phyloP scores from a whole-genome alignment of 2,329 filamentous ascomycete genomes.

The Ascochyta pisi region DNA sequence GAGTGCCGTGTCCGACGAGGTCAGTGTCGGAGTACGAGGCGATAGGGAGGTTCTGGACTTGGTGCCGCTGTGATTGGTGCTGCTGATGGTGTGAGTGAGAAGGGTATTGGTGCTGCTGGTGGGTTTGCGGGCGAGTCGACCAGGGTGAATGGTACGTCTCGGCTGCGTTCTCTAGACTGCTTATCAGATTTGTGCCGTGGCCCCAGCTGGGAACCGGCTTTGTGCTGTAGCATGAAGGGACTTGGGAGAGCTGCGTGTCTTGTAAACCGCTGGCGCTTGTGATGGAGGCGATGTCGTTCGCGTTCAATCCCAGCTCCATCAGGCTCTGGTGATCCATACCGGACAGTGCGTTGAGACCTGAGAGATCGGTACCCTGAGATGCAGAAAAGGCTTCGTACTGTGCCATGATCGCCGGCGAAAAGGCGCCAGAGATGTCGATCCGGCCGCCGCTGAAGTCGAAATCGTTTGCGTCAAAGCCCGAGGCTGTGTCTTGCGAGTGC shows the following conservation, averaged over 20 bases:
- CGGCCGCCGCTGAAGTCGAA: conserved; percentile 52
- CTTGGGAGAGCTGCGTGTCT: conserved; percentile 2
- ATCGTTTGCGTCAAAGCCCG: conserved; percentile 38
- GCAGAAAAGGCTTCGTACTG: conserved; percentile 26
- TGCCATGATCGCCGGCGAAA: conserved; percentile 43
- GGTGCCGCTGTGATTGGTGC: neutral
- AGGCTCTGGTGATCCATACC: conserved; percentile 29
- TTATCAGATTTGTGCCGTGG: conserved; percentile 1
- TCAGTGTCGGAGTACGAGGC: neutral
- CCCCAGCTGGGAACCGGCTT: conserved; percentile 3
- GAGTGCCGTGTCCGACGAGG: neutral
- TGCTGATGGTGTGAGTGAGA: neutral
- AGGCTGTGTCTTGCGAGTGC: conserved; percentile 29
- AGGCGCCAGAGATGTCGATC: conserved; percentile 47
- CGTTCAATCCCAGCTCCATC: conserved; percentile 21
- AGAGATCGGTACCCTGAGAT: conserved; percentile 6
- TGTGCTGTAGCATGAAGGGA: conserved; percentile 4
- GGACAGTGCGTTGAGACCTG: conserved; percentile 21
- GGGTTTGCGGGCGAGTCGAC: neutral
- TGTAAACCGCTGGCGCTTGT: conserved; percentile 6
- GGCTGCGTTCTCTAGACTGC: neutral
- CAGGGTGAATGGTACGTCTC: conserved; percentile 1
- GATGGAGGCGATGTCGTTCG: conserved; percentile 22
- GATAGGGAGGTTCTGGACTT: neutral
- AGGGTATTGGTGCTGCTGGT: neutral